A percentile compares a stretch with the other conserved stretches of the same genome.
Conservation (phyloP, 202 grass and related monocot genomes). For the Musa balbisiana region DNA sequence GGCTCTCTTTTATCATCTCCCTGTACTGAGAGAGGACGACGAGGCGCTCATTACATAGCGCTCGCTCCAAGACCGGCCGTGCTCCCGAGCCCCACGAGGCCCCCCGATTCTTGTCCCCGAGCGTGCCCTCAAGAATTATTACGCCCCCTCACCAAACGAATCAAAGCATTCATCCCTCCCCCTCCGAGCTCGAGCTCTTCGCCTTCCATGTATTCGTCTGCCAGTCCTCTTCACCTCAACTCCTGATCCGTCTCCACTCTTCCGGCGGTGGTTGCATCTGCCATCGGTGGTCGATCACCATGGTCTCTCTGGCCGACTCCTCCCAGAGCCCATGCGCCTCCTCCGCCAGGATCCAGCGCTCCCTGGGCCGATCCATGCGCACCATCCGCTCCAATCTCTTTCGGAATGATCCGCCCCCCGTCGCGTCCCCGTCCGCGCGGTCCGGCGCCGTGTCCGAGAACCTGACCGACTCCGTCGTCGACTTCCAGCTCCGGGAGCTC, state of each 20-base stretch:
- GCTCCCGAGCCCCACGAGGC: neutral
- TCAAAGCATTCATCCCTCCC: neutral
- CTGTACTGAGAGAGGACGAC: neutral
- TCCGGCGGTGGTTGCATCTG: neutral
- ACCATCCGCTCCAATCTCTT: neutral
- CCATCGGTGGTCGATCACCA: neutral
- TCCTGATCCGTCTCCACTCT: neutral
- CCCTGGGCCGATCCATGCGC: neutral
- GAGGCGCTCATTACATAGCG: neutral
- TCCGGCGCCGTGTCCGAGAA: neutral
- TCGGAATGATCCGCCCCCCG: neutral
- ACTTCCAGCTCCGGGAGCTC: constrained; percentile 3
- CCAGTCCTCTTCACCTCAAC: no score
- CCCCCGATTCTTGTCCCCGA: no score
- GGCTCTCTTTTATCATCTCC: neutral
- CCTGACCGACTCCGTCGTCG: constrained; percentile 3
- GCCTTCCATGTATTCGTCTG: no score
- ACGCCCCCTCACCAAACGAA: neutral
- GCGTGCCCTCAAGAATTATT: no score
- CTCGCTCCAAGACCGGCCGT: neutral
- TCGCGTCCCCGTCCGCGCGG: neutral
- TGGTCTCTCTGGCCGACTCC: neutral
- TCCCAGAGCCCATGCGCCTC: neutral
- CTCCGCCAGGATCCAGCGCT: neutral
- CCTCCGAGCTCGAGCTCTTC: no score